Evolutionary conservation across 352 stramenopile genomes (phyloP).

Genomic region (Phytophthora podocarpi): DNA sequence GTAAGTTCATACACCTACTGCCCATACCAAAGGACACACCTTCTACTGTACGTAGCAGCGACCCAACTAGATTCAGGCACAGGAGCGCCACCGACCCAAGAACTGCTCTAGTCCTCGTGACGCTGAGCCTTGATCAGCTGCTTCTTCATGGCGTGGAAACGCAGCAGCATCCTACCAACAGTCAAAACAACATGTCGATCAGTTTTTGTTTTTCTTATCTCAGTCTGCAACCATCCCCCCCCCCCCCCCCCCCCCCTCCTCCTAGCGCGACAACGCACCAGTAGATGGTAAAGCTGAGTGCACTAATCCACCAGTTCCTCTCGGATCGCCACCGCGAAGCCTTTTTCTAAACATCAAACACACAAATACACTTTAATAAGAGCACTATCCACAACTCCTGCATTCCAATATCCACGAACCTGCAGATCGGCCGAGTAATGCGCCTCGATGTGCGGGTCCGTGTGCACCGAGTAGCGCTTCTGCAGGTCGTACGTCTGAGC

Average conservation of each 20-base stretch:
- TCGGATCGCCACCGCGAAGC: conserved; percentile 76
- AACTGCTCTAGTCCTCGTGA: conserved; percentile 57
- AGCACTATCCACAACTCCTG: neutral
- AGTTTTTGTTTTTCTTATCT: neutral
- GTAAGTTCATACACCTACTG: neutral
- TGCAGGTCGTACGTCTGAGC: conserved; percentile 83
- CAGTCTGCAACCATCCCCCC: neutral
- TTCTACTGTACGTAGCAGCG: neutral
- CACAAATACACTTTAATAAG: conserved; percentile 9
- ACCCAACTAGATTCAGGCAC: neutral
- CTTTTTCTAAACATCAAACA: conserved; percentile 48
- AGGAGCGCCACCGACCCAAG: neutral
- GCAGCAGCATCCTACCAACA: conserved; percentile 68
- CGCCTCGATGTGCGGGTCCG: conserved; percentile 40
- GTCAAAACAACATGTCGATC: neutral
- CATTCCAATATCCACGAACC: conserved; percentile 25
- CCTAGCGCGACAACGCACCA: conserved; percentile 63
- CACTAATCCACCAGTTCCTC: conserved; percentile 88
- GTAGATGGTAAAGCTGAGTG: conserved; percentile 86
- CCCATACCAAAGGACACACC: neutral
- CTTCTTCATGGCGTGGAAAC: conserved; percentile 86
- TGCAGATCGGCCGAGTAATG: conserved; percentile 80
- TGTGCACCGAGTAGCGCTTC: conserved; percentile 59
- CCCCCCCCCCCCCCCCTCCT: no score
- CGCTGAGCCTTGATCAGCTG: conserved; percentile 67